Base-by-base conservation (phyloP, 139 green algal genomes). In the Gonium pectorale region DNA sequence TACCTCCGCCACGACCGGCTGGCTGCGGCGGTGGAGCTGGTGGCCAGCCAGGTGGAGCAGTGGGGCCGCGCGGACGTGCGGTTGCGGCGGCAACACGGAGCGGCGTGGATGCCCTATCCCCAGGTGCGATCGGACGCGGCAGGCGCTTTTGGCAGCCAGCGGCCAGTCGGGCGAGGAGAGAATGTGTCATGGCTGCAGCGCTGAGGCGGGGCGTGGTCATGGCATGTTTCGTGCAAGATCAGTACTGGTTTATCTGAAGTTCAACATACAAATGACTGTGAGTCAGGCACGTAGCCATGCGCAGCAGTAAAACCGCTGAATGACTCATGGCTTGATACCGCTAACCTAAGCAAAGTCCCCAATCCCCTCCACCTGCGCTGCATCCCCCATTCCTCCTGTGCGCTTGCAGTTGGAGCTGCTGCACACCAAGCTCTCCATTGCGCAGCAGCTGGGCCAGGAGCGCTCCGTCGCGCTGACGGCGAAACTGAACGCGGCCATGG, bases 1-100 rank as follows among this genome's bases (percentile, higher is more conserved):
- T 87, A 90, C 80, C 72, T 90, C 38, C 24, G 44, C 9, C 73
- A 87, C 51, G 81, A 90, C 66, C 72, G 86, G 19, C 66, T 87
- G 52, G 46, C 54, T 2, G 54, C 81, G 24, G 80, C 73, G 24
- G 86, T 87, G 66, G 51, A 66, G 29, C 66, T 90, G 38, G 71
- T 87, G 19, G 60, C 29, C 29, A 43, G 22, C 33, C 9, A 54
- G 35, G 54, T 86, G 41, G 67, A 43, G 41, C 59, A 26, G 56
- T 90, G 86, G 86, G 37, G 56, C 54, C 9, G 52, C 15, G 51
- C 46, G 29, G 80, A 87, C 44, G 43, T 81, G 35, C 73, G 81
- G 35, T 19, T 17, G 52, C 73, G 80, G n/a, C 38, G 60, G 21
- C 54, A 31, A 1, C 56, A 77, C n/a, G n/a, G 41, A 29, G 73